Evolutionary conservation across 805 yeast genomes (phyloP).

Genomic region (Blastobotrys attinorum): DNA sequence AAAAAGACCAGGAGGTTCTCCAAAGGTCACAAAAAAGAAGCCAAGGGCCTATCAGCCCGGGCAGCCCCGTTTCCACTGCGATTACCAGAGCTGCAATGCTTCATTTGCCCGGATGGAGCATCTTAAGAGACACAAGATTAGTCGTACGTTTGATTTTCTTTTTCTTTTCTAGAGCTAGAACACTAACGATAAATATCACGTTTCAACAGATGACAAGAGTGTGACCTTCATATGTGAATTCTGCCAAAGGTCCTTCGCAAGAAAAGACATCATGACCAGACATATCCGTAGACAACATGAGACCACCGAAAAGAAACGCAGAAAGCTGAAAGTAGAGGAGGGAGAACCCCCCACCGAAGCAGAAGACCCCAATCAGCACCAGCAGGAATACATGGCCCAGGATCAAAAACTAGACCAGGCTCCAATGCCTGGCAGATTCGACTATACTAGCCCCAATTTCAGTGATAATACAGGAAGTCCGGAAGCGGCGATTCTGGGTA

Average conservation of each 20-base stretch:
- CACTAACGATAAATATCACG: no score
- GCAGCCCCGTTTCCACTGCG: conserved; percentile 7
- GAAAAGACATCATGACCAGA: conserved; percentile 17
- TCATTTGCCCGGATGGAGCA: conserved; percentile 20
- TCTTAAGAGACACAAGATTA: conserved; percentile 14
- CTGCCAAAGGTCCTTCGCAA: conserved; percentile 13
- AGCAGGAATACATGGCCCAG: not conserved
- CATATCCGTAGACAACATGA: conserved; percentile 15
- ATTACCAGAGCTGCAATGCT: conserved; percentile 8
- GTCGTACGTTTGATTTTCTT: conserved; percentile 8
- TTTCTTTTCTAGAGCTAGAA: no score
- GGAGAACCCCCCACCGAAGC: not conserved
- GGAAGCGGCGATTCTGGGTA: conserved; percentile 16
- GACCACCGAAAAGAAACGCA: not conserved
- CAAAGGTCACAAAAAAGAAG: conserved; percentile 2
- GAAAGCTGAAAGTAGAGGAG: not conserved
- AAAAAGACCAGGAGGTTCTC: not conserved
- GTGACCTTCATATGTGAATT: conserved; percentile 9
- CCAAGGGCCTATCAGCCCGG: conserved; percentile 7
- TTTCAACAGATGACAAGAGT: conserved; percentile 8
- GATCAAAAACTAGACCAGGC: no score
- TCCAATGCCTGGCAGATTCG: no score
- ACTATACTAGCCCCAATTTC: conserved; percentile 10
- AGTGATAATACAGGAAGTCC: conserved; percentile 14
- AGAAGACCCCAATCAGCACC: not conserved